Conservation (phyloP, 805 yeast genomes). For the Wickerhamiella hasegawae region DNA sequence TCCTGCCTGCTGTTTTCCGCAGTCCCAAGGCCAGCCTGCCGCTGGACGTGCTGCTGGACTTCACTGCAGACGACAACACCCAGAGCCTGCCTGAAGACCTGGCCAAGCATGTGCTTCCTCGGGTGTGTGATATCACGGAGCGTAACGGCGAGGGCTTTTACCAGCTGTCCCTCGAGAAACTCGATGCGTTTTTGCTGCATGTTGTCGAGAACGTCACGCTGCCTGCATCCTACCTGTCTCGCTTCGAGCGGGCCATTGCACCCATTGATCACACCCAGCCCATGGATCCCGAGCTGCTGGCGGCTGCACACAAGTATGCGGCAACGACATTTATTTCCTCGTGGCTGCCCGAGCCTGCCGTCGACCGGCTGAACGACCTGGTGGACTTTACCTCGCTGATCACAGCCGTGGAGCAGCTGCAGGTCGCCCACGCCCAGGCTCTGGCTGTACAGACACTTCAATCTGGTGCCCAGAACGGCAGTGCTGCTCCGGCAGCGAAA, state of each 20-base stretch:
- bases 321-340: slow-evolving; percentile 15
- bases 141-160: slow-evolving; percentile 6
- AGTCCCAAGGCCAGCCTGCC: slow-evolving; percentile 12
- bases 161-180: slow-evolving; percentile 7
- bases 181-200: slow-evolving; percentile 11
- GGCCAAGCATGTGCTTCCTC: slow-evolving; percentile 3
- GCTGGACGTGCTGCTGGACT: slow-evolving; percentile 16
- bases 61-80: slow-evolving; percentile 7
- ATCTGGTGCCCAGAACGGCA: slow-evolving; percentile 1
- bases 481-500: background rate
- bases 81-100: slow-evolving; percentile 8
- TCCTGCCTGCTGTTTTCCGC: slow-evolving; percentile 12
- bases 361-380: slow-evolving; percentile 8
- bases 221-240: slow-evolving; percentile 10
- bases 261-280: slow-evolving; percentile 10
- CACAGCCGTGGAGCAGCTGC: slow-evolving; percentile 9
- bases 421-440: slow-evolving; percentile 10
- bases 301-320: slow-evolving; percentile 7
- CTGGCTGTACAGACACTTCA: slow-evolving; percentile 9
- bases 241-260: slow-evolving; percentile 6
- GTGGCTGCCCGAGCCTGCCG: slow-evolving; percentile 12
- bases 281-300: slow-evolving; percentile 9
- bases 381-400: slow-evolving; percentile 15
- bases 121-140: slow-evolving; percentile 8
- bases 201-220: slow-evolving; percentile 9